A percentile compares a stretch with the other conserved stretches of the same genome.
These are phyloP conservation scores for Cladosporium sp. DNA, from an alignment of 2,329 filamentous ascomycete genomes.

Conservation along the genomic window DNA sequence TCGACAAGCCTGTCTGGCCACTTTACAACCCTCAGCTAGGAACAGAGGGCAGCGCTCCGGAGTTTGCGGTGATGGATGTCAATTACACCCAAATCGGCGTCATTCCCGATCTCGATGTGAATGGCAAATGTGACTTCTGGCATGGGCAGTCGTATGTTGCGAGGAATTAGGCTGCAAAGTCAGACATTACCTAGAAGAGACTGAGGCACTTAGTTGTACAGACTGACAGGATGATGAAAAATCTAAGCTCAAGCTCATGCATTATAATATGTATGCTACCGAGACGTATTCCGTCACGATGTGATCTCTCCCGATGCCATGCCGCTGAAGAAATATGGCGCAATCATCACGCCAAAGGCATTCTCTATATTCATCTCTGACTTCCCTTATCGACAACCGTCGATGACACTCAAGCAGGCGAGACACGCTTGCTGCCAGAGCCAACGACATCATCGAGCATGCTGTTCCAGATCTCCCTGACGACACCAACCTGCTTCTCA, in stretches of 20 bases:
- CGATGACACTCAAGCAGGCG: not conserved
- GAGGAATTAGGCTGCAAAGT: slow-evolving; percentile 20
- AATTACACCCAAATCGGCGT: slow-evolving; percentile 23
- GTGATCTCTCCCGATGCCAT: not conserved
- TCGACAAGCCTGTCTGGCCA: slow-evolving; percentile 29
- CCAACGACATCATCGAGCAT: slow-evolving; percentile 47
- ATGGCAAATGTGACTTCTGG: slow-evolving; percentile 22
- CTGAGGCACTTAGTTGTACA: too few species aligned
- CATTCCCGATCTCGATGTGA: slow-evolving; percentile 19
- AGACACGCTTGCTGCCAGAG: not conserved
- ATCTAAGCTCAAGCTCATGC: not conserved
- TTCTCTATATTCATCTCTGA: not conserved
- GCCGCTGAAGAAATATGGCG: not conserved
- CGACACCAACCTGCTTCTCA: slow-evolving; percentile 36
- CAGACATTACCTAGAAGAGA: too few species aligned
- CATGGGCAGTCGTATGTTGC: slow-evolving; percentile 22
- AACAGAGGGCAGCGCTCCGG: not conserved
- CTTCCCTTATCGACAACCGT: not conserved
- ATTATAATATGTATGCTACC: not conserved
- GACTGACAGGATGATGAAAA: too few species aligned
- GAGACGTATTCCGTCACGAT: not conserved
- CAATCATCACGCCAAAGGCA: not conserved
- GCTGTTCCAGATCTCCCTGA: slow-evolving; percentile 42
- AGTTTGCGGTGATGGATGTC: slow-evolving; percentile 21
- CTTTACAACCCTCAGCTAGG: slow-evolving; percentile 19